These are phyloP conservation scores for Eucalyptus paniculata DNA, from an alignment of 345 rosid genomes.

Conservation along the genomic window DNA sequence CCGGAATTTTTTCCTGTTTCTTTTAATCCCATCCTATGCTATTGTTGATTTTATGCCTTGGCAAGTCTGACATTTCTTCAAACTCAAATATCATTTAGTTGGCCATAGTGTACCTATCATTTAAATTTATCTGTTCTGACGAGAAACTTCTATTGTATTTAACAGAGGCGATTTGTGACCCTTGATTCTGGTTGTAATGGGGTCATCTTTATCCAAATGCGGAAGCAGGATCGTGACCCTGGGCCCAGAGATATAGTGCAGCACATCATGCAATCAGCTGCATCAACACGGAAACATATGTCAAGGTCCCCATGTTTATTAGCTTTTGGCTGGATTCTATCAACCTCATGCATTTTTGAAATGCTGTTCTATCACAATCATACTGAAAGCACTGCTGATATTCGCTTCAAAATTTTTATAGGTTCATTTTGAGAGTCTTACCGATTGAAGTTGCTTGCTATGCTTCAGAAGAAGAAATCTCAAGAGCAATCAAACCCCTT, in stretches of 20 bases:
- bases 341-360: not conserved
- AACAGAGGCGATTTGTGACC: conserved; percentile 68
- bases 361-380: not conserved
- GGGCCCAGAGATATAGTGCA: conserved; percentile 80
- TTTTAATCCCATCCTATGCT: not conserved
- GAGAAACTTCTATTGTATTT: not conserved
- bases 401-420: not conserved
- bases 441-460: conserved; percentile 92
- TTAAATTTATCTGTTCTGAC: not conserved
- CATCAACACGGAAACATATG: conserved; percentile 76
- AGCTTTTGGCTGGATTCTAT: not conserved
- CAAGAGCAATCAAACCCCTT: conserved; percentile 64
- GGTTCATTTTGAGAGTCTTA: conserved; percentile 82
- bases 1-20: not conserved
- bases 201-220: conserved; percentile 85
- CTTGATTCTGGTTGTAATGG: conserved; percentile 97
- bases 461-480: conserved; percentile 90
- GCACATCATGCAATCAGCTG: conserved; percentile 75
- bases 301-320: conserved; percentile 51
- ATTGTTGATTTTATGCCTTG: not conserved
- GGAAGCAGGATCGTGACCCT: conserved; percentile 71
- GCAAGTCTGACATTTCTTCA: not conserved
- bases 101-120: not conserved
- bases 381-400: not conserved
- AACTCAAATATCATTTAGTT: not conserved